phyloP scores from a whole-genome alignment of 768 basidiomycete species.

The Tricholoma sp. region DNA sequence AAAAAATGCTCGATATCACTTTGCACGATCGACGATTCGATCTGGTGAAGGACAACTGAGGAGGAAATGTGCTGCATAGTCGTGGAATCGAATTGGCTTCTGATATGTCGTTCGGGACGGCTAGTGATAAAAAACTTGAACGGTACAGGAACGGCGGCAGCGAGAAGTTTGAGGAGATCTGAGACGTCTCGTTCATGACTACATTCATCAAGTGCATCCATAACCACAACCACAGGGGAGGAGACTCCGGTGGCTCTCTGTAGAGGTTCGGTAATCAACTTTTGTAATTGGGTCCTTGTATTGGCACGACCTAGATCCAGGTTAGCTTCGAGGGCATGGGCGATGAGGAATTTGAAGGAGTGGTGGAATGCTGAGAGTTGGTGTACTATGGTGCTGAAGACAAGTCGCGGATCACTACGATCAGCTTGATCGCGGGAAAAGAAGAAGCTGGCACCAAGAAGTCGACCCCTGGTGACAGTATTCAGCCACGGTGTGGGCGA shows the following conservation, averaged over 20 bases:
- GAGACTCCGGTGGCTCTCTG: too few species aligned
- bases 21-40: not conserved
- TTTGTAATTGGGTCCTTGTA: too few species aligned
- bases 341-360: not conserved
- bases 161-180: too few species aligned
- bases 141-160: too few species aligned
- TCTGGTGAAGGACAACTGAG: not conserved
- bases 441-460: not conserved
- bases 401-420: not conserved
- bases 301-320: not conserved
- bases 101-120: too few species aligned
- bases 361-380: too few species aligned
- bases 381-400: not conserved
- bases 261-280: too few species aligned
- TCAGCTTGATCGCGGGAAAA: not conserved
- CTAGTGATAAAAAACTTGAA: not conserved
- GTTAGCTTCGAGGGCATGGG: not conserved
- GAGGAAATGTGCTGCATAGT: too few species aligned
- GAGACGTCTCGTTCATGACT: too few species aligned
- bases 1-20: not conserved
- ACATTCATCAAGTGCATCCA: too few species aligned
- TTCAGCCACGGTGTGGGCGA: not conserved
- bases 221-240: too few species aligned
- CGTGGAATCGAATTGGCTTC: too few species aligned
- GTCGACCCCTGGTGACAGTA: not conserved